Conservation (phyloP, 768 basidiomycete species). For the Tremella yokohamensis region DNA sequence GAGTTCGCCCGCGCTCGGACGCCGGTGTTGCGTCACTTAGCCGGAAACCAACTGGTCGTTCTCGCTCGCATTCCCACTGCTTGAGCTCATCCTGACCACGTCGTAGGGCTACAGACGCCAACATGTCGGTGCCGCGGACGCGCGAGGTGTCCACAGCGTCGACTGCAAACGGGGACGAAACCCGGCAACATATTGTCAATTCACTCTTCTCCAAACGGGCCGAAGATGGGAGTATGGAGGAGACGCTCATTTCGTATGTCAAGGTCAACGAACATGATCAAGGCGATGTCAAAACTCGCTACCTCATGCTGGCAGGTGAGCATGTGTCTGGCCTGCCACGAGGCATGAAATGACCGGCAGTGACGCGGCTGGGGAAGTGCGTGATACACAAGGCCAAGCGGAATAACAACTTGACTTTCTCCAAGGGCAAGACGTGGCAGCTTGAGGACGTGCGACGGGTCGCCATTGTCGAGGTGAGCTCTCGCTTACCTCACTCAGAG, state of each 20-base stretch:
- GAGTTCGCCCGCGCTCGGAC: too few species aligned
- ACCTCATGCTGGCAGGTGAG: conserved; percentile 85
- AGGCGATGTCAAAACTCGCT: conserved; percentile 69
- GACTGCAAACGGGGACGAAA: conserved; percentile 22
- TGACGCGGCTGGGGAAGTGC: conserved; percentile 48
- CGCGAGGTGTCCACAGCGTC: not conserved
- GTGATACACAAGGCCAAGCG: conserved; percentile 90
- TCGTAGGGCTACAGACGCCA: not conserved
- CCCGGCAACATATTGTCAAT: conserved; percentile 60
- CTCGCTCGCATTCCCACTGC: too few species aligned
- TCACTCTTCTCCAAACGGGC: conserved; percentile 78
- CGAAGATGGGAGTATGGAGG: conserved; percentile 63
- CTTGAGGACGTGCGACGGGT: conserved; percentile 74
- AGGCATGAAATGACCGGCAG: conserved; percentile 12
- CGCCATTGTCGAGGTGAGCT: conserved; percentile 66
- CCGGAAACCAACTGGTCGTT: too few species aligned
- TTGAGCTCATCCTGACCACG: too few species aligned
- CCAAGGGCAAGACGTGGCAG: conserved; percentile 95
- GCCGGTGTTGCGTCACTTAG: too few species aligned
- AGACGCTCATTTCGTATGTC: conserved; percentile 79
- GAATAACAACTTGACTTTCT: conserved; percentile 90
- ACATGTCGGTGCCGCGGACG: not conserved
- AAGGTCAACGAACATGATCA: conserved; percentile 87
- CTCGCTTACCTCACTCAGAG: not conserved
- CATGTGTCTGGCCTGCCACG: not conserved